These are phyloP conservation scores for Parsonsia alboflavescens DNA, from an alignment of 257 asterid species.

Conservation along the genomic window DNA sequence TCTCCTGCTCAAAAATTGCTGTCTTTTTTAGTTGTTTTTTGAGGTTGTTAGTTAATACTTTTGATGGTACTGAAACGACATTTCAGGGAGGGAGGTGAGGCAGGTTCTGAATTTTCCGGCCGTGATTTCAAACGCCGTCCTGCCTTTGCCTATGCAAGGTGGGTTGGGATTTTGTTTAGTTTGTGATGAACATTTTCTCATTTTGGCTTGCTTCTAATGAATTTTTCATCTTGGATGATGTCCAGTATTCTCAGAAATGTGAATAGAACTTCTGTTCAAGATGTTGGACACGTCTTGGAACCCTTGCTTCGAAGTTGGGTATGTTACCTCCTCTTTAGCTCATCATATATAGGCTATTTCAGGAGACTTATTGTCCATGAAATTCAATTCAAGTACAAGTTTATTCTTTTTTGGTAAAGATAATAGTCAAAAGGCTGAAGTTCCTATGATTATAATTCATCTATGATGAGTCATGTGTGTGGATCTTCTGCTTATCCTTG, in stretches of 20 bases:
- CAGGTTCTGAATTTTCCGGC: conserved; percentile 36
- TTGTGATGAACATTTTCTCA: background rate
- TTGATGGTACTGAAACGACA: conserved; percentile 67
- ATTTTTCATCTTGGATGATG: conserved; percentile 6
- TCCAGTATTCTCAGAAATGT: conserved; percentile 47
- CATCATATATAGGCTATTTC: background rate
- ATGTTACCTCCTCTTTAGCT: conserved; percentile 20
- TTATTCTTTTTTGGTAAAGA: background rate
- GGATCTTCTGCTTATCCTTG: background rate
- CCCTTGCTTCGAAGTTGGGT: conserved; percentile 57
- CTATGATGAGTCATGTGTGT: background rate
- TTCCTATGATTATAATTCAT: background rate
- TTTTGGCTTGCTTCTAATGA: background rate
- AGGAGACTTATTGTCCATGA: background rate
- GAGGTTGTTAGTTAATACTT: background rate
- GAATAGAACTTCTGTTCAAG: conserved; percentile 39
- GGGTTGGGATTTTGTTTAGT: conserved; percentile 23
- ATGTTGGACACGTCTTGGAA: conserved; percentile 43
- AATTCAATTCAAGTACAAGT: background rate
- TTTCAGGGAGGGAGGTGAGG: conserved; percentile 46
- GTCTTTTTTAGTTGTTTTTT: background rate
- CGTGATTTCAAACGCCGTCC: conserved; percentile 34
- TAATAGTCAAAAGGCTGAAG: background rate
- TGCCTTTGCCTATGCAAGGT: conserved; percentile 22
- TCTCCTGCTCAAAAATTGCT: conserved; percentile 23